Conservation (phyloP, 345 rosid species). For the Populus nigra region DNA sequence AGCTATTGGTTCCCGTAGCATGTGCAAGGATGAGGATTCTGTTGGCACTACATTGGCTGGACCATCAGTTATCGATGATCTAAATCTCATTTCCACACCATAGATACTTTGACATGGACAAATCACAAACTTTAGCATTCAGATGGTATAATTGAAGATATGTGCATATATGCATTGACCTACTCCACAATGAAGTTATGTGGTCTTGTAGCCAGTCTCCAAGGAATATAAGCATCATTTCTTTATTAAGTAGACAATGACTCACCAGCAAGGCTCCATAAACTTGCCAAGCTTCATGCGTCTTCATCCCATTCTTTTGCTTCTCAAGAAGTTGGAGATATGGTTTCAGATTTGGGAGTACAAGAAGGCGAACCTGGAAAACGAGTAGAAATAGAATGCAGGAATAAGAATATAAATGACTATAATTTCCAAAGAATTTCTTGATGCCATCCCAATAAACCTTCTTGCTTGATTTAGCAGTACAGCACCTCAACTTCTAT, state of each 20-base stretch:
- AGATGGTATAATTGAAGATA: not conserved
- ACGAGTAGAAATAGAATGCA: no score
- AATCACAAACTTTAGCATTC: not conserved
- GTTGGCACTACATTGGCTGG: slow-evolving; percentile 26
- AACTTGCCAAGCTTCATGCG: slow-evolving; percentile 91
- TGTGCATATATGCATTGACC: slow-evolving; percentile 46
- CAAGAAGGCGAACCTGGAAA: slow-evolving; percentile 59
- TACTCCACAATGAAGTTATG: slow-evolving; percentile 59
- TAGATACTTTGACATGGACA: not conserved
- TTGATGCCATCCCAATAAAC: not conserved
- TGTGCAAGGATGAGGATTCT: slow-evolving; percentile 34
- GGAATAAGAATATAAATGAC: not conserved
- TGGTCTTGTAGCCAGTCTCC: not conserved
- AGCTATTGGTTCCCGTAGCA: slow-evolving; percentile 37
- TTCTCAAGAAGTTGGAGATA: slow-evolving; percentile 75
- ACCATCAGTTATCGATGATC: slow-evolving; percentile 38
- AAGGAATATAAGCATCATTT: slow-evolving; percentile 12
- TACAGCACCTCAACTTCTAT: not conserved
- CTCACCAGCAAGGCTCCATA: slow-evolving; percentile 85
- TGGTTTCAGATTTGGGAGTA: slow-evolving; percentile 75
- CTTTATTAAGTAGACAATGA: slow-evolving; percentile 6
- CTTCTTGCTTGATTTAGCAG: not conserved
- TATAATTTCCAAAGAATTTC: not conserved
- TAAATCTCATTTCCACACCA: not conserved
- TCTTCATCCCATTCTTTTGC: slow-evolving; percentile 84